Base-by-base conservation (phyloP, 768 basidiomycete species). In the Lactarius indigo region DNA sequence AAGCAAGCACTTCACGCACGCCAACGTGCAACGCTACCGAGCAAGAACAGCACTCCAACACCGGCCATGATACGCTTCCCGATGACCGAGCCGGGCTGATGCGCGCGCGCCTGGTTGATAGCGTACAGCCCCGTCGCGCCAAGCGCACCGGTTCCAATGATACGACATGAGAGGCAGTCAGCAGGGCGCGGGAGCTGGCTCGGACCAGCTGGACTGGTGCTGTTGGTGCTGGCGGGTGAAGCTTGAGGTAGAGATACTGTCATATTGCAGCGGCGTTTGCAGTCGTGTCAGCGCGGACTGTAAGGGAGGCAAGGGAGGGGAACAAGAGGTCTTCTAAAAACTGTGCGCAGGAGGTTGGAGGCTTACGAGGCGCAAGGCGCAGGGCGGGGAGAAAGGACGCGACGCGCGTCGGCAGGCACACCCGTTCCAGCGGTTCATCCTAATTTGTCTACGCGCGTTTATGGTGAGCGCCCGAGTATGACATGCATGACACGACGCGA, bases 111-210 rank as follows among this genome's bases (percentile, higher is more conserved):
- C 78, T 84, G 82, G 74, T 82, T 81, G 31, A 92, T 75, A 2
- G 90, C 89, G 73, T 92, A 91, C 30, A 86, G 68, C 6, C 91
- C 90, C 5, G 85, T 82, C 5, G 82, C 82, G 26, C 81, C 84
- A 6, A 91, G 81, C 2, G 87, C 85, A 35, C 79, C 85, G 0
- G 88, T 83, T 23, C 90, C 89, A 47, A 89, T 83, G 62, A 91
- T 77, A 50, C 84, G 84, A 74, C 91, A 92, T 1, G 87, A 81
- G n/a, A 89, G 71, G 67, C 90, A 92, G 50, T 91, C 87, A 57
- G 28, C 47, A 13, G 30, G 61, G 37, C 9, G 57, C 17, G 18
- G 30, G 47, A 26, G 56, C 55, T 56, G 55, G 8, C 30, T 28
- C 33, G 31, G 31, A 30, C 30, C 17, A 17, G 12, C 8, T 5